phyloP scores from a whole-genome alignment of 2,329 filamentous ascomycete genomes.

The Botryosphaeria dothidea region DNA sequence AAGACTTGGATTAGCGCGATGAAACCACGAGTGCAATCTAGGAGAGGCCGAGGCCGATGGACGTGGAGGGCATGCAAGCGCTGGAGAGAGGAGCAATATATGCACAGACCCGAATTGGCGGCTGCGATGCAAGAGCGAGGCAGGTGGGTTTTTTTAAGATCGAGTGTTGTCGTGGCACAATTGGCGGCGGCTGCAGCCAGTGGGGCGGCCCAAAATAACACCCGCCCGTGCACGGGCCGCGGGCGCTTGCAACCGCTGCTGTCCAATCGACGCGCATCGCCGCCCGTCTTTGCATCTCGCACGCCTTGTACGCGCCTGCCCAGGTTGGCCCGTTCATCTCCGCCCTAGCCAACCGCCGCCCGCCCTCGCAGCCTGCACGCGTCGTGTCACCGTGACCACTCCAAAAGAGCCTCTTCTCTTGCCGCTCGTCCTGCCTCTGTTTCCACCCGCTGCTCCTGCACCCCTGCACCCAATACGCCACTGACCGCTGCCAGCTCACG shows the following conservation, averaged over 20 bases:
- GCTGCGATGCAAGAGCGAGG: conserved; percentile 3
- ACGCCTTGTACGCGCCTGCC: neutral
- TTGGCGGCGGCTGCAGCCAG: neutral
- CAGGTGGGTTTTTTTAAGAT: neutral
- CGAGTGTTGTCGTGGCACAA: neutral
- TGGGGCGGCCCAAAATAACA: conserved; percentile 14
- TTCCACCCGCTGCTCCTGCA: neutral
- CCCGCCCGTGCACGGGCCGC: conserved; percentile 1
- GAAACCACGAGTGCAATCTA: neutral
- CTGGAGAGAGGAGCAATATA: conserved; percentile 16
- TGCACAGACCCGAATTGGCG: conserved; percentile 1
- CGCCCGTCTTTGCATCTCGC: neutral
- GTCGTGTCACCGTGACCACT: conserved; percentile 5
- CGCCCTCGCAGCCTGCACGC: neutral
- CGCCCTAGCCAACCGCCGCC: neutral
- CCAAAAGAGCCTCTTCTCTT: conserved; percentile 18
- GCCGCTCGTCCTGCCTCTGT: neutral
- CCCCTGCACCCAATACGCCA: conserved; percentile 16
- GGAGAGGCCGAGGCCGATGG: neutral
- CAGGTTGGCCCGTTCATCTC: conserved; percentile 4
- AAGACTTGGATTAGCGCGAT: neutral
- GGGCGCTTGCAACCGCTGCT: conserved; percentile 16
- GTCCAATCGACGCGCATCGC: neutral
- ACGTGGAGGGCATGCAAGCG: neutral
- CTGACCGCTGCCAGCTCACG: conserved; percentile 9